Evolutionary conservation across 805 yeast species (phyloP), one percentile per base, ranked within the genome.

Genomic region (Candida taoyuanica): DNA sequence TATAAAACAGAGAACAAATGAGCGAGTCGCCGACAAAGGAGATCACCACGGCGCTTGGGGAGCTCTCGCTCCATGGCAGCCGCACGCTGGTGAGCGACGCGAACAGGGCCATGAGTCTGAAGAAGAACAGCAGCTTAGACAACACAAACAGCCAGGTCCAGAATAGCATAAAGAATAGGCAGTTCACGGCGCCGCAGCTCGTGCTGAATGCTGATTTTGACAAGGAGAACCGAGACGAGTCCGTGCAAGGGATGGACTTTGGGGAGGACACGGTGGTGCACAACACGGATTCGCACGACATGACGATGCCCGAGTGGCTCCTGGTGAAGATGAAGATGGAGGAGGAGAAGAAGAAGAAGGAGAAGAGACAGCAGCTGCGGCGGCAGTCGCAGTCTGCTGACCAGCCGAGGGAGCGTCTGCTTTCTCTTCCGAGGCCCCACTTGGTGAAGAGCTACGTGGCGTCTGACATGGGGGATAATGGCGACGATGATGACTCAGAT

Each of bases 271-370:
- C 55, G 0, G 55, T 50, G 18, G 35, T 50, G 6, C 46, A 47
- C 24, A 44, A 48, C 24, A 36, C 27, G 27, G 44, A 42, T 21
- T 31, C 37, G 5, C 35, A 23, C 11, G 40, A 50, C 14, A 34
- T 39, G 3, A 39, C 51, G n/a, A 34, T 48, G 31, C 50, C 55
- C 3, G 46, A 50, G 21, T 50, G 55, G 55, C 46, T 48, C 33
- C 31, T 44, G 20, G 51, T 48, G 8, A 47, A 44, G 39, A 24
- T 38, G 7, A 38, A 36, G 25, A 27, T 32, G 18, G 36, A 34
- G 29, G 40, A 28, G 25, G 25, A 39, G 41, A 33, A 30, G 33
- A 33, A 27, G 36, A 11, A 11, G 18, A 9, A 31, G 18, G 12
- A 17, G 35, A 15, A 16, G 20, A 11, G 15, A 5, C 21, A 21